These are phyloP conservation scores for Picochlorum sp. DNA, from an alignment of 139 green algal species.

Conservation along the genomic window DNA sequence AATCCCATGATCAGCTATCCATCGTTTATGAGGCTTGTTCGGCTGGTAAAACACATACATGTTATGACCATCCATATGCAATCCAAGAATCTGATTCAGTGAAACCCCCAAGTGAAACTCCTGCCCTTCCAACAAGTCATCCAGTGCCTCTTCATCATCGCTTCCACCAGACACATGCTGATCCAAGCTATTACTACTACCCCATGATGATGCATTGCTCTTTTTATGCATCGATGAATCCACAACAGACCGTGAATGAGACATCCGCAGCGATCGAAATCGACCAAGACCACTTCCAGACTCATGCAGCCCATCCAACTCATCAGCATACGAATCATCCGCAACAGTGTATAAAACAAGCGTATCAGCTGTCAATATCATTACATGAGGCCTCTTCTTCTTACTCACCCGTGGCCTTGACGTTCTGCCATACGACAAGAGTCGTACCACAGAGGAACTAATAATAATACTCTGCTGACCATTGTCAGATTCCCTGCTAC, in stretches of 20 bases:
- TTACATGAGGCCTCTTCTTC: neutral
- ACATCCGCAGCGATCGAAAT: no score
- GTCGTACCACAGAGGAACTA: neutral
- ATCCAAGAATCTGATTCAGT: constrained; percentile 8
- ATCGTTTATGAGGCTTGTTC: neutral
- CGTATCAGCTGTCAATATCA: constrained; percentile 7
- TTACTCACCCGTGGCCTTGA: neutral
- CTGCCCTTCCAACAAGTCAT: constrained; percentile 9
- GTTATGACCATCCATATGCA: neutral
- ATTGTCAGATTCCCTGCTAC: no score
- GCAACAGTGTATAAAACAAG: constrained; percentile 6
- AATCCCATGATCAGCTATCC: constrained; percentile 7
- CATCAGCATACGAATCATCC: no score
- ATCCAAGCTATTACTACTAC: neutral
- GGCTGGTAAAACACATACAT: constrained; percentile 14
- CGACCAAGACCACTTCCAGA: no score
- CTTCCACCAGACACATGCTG: neutral
- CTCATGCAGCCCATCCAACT: no score
- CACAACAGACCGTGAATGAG: no score
- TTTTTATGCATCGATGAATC: no score
- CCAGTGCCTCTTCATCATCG: neutral
- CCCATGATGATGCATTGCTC: no score
- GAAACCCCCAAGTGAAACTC: constrained; percentile 2
- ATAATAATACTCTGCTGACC: no score
- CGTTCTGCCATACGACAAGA: constrained; percentile 4